Evolutionary conservation across 2,329 filamentous ascomycete species (phyloP).

Genomic region (Aspergillus jensenii): DNA sequence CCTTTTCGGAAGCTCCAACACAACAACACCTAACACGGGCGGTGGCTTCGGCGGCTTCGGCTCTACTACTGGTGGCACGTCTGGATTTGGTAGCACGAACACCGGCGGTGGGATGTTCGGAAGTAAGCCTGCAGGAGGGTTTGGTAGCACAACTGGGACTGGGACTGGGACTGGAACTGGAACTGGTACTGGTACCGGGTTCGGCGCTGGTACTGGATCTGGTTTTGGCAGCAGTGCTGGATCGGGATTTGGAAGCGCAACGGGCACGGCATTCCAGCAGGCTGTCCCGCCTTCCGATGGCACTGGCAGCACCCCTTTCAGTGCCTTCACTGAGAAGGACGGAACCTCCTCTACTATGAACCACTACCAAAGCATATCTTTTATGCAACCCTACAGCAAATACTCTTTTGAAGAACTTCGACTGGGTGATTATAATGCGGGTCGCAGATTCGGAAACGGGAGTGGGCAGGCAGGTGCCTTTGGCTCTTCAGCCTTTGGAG

Average conservation of each 20-base stretch:
- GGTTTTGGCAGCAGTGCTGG: constrained; percentile 30
- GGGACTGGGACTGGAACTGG: neutral
- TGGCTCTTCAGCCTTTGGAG: constrained; percentile 63
- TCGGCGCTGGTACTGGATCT: neutral
- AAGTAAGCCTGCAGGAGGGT: constrained; percentile 19
- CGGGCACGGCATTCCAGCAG: constrained; percentile 44
- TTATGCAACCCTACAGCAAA: constrained; percentile 62
- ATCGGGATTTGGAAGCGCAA: constrained; percentile 35
- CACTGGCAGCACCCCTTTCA: constrained; percentile 48
- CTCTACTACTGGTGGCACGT: constrained; percentile 23
- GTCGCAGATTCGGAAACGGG: constrained; percentile 77
- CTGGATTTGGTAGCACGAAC: constrained; percentile 30
- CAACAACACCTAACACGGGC: constrained; percentile 14
- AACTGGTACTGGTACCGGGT: neutral
- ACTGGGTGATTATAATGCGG: constrained; percentile 84
- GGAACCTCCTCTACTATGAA: constrained; percentile 38
- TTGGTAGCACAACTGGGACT: constrained; percentile 18
- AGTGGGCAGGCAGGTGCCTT: constrained; percentile 81
- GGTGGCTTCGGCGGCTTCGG: constrained; percentile 27
- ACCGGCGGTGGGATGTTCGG: constrained; percentile 30
- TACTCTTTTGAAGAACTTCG: constrained; percentile 84
- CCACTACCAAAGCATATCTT: constrained; percentile 50
- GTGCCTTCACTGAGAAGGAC: constrained; percentile 48
- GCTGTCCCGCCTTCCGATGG: constrained; percentile 44
- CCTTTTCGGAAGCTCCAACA: constrained; percentile 31